Conservation (phyloP, 331 rosid species). For the Acacia pycnantha region DNA sequence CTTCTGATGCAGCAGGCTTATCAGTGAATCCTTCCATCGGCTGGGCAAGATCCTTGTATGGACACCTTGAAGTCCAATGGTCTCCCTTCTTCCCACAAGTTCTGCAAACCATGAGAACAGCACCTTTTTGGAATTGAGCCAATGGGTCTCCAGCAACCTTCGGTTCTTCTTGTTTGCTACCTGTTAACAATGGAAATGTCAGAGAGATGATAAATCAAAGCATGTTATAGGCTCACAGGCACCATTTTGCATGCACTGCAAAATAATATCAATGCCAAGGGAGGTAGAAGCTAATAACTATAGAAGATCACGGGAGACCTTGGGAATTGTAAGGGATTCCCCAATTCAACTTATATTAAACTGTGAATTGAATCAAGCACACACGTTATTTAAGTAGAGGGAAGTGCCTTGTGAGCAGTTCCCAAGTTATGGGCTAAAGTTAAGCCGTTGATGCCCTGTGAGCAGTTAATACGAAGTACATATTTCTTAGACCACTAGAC, state of each 20-base stretch:
- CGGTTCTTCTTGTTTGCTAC: slow-evolving; percentile 76
- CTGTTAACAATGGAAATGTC: slow-evolving; percentile 32
- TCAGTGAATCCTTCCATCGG: slow-evolving; percentile 59
- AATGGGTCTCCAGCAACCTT: slow-evolving; percentile 65
- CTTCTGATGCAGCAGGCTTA: slow-evolving; percentile 58
- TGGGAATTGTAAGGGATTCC: background rate
- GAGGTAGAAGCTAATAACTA: background rate
- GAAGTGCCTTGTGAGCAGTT: background rate
- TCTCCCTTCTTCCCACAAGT: slow-evolving; percentile 98
- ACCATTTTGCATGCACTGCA: background rate
- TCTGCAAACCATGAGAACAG: slow-evolving; percentile 91
- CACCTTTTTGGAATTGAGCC: slow-evolving; percentile 60
- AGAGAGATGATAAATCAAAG: background rate
- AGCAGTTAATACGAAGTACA: background rate
- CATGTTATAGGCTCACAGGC: background rate
- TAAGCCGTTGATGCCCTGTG: background rate
- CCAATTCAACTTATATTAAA: background rate
- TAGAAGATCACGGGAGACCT: background rate
- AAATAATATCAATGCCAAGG: background rate
- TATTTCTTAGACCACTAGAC: background rate
- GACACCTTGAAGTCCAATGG: slow-evolving; percentile 97
- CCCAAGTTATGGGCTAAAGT: background rate
- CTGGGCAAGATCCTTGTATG: slow-evolving; percentile 83
- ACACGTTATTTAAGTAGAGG: background rate
- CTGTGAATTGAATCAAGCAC: background rate